A percentile compares a stretch with the other conserved stretches of the same genome.
phyloP scores from a whole-genome alignment of 805 yeast species.

The Zygoascus tannicola region DNA sequence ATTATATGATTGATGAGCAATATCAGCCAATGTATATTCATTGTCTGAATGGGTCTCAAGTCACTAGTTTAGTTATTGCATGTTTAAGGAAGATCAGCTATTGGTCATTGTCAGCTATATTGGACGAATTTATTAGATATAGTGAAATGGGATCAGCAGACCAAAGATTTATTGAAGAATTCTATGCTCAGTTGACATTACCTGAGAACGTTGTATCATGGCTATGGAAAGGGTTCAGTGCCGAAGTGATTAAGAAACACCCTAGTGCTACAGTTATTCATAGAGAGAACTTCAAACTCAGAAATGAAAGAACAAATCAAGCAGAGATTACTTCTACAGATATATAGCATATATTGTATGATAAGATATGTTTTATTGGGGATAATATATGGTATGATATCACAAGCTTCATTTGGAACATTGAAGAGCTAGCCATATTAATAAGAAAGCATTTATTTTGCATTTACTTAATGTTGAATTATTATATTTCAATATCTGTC shows the following conservation, averaged over 20 bases:
- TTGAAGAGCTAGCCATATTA: too few relatives aligned
- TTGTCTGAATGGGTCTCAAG: constrained; percentile 84
- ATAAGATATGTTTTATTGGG: too few relatives aligned
- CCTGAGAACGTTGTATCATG: constrained; percentile 45
- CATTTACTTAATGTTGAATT: too few relatives aligned
- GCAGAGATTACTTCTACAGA: too few relatives aligned
- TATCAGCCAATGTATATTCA: constrained; percentile 71
- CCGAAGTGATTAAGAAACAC: constrained; percentile 46
- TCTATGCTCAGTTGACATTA: constrained; percentile 54
- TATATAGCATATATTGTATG: too few relatives aligned
- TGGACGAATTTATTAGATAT: constrained; percentile 73
- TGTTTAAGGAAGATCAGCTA: constrained; percentile 73
- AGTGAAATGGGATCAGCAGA: constrained; percentile 76
- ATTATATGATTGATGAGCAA: constrained; percentile 45
- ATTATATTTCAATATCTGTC: too few relatives aligned
- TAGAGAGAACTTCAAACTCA: constrained; percentile 11
- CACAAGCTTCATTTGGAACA: too few relatives aligned
- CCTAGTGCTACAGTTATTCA: constrained; percentile 30
- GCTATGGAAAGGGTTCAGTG: constrained; percentile 58
- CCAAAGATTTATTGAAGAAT: constrained; percentile 72
- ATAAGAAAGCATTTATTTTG: too few relatives aligned
- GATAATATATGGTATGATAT: too few relatives aligned
- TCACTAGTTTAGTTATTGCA: constrained; percentile 75
- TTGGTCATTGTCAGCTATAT: constrained; percentile 85
- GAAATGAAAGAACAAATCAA: too few relatives aligned